These are phyloP conservation scores for Musa beccarii DNA, from an alignment of 176 grass and related monocot species.

Conservation along the genomic window DNA sequence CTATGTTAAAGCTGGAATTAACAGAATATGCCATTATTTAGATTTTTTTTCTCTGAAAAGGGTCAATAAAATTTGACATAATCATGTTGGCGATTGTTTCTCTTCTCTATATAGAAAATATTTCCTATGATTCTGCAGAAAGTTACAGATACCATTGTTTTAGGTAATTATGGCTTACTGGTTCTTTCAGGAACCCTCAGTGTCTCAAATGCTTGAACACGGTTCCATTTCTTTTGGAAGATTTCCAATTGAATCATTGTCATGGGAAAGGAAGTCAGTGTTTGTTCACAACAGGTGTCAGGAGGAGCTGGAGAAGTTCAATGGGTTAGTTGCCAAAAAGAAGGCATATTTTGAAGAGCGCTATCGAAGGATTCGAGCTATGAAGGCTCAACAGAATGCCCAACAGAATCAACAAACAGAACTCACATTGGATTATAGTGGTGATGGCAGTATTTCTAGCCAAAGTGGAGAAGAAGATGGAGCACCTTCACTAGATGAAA, in stretches of 20 bases:
- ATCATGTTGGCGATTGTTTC: neutral
- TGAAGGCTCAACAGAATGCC: constrained; percentile 78
- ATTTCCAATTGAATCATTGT: constrained; percentile 79
- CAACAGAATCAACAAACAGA: constrained; percentile 85
- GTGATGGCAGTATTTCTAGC: constrained; percentile 84
- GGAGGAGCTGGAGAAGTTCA: constrained; percentile 96
- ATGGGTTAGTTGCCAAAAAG: constrained; percentile 92
- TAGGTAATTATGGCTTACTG: constrained; percentile 3
- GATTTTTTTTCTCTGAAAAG: no score
- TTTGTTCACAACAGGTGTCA: constrained; percentile 81
- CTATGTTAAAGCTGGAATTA: no score
- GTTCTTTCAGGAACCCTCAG: constrained; percentile 50
- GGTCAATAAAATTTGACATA: neutral
- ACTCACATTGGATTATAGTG: constrained; percentile 78
- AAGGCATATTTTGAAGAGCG: constrained; percentile 98
- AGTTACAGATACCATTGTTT: neutral
- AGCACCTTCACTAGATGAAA: constrained; percentile 33
- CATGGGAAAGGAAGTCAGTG: constrained; percentile 95
- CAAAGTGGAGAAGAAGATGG: constrained; percentile 56
- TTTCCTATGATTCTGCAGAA: neutral
- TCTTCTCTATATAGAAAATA: neutral
- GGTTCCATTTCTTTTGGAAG: constrained; percentile 94
- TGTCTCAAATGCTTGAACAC: constrained; percentile 79
- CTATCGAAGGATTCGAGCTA: constrained; percentile 73
- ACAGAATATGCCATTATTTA: no score